Evolutionary conservation across 306 rosid species (phyloP), one percentile per base, ranked within the genome.

Genomic region (Luffa acutangula): DNA sequence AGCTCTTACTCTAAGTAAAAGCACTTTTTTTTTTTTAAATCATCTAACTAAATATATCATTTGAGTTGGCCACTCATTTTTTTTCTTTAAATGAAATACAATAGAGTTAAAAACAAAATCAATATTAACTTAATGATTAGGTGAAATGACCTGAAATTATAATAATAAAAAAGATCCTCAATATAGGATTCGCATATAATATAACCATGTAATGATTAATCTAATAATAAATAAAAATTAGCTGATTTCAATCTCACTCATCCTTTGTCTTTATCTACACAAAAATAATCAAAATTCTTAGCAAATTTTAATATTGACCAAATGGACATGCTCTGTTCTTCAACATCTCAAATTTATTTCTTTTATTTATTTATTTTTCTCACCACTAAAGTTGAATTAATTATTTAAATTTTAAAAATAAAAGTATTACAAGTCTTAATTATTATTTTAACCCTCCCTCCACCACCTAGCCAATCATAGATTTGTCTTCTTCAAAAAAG

Each of bases 391-490:
- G 41, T 71, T 71, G 56, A 71, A 71, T 71, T 71, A 45, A 11
- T 70, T 70, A 70, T 70, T 20, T 42, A 18, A 43, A 39, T 66
- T 18, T 25, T 0, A 25, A 25, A 25, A 41, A 15, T 2, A 67
- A 54, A 36, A 67, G 46, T 41, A 12, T 9, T 25, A 10, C 17
- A 67, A 17, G 51, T 17, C 34, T n/a, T 67, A 67, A 18, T 69
- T 45, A n/a, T 3, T 3, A 17, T 39, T 66, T 37, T 37, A 65
- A 15, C 5, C 64, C 37, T n/a, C 73, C 12, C 20, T 65, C 3
- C 31, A 37, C 73, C 73, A 65, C 73, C 73, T 37, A 65, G 33
- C 74, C 74, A 66, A 66, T 66, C 74, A 66, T 41, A 66, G 34
- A 18, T 41, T 18, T 41, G 74, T 66, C 51, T 66, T 66, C 74